Percentiles rank a stretch among this genome's conserved stretches.
phyloP scores from a whole-genome alignment of 2,329 filamentous ascomycete genomes.

The Sclerotinia subarctica region DNA sequence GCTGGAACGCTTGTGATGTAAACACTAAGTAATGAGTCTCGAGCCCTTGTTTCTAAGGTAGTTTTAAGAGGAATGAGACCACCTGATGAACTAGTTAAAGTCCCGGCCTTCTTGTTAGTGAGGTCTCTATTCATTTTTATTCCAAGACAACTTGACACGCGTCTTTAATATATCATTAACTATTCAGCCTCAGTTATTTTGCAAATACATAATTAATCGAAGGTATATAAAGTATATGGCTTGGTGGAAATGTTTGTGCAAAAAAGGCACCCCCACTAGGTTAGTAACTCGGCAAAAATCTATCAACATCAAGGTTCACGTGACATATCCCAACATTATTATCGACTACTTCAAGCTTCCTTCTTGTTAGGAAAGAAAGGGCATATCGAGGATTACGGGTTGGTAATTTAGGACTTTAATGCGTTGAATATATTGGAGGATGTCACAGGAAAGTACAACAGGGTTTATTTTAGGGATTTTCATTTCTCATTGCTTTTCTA shows the following conservation, averaged over 20 bases:
- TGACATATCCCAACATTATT: neutral
- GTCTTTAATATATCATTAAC: neutral
- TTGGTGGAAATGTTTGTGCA: neutral
- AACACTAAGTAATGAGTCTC: constrained; percentile 57
- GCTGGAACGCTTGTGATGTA: constrained; percentile 71
- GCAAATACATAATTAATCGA: no score
- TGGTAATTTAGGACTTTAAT: neutral
- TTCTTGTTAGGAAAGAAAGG: neutral
- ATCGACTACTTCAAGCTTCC: neutral
- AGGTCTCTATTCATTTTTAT: neutral
- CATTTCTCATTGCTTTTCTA: constrained; percentile 31
- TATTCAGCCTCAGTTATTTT: neutral
- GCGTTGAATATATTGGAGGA: neutral
- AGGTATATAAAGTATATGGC: neutral
- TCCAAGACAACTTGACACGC: neutral
- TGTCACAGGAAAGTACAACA: neutral
- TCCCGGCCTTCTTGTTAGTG: neutral
- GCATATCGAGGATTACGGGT: no score
- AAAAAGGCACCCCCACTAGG: neutral
- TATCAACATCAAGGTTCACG: neutral
- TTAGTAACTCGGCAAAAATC: constrained; percentile 5
- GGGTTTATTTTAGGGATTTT: constrained; percentile 22
- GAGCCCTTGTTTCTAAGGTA: constrained; percentile 58
- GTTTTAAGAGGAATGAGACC: constrained; percentile 61
- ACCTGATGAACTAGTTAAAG: constrained; percentile 1